phyloP scores from a whole-genome alignment of 2,329 filamentous ascomycete genomes.

The Neonectria coccinea region DNA sequence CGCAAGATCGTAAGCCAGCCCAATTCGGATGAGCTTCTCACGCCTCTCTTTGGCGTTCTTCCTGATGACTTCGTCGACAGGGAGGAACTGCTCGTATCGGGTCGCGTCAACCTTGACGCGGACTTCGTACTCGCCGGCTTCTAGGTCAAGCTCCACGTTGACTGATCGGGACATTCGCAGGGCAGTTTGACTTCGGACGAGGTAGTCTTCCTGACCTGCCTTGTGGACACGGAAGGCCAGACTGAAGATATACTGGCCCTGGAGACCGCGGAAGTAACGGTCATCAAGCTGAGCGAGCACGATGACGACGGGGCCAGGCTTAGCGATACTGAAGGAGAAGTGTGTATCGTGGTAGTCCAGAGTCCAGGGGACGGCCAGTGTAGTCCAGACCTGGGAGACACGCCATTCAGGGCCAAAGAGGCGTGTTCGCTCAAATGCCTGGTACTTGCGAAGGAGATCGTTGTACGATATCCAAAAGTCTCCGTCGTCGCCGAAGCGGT shows the following conservation, averaged over 20 bases:
- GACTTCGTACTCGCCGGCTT: constrained; percentile 80
- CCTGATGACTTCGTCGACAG: constrained; percentile 76
- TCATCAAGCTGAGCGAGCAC: constrained; percentile 69
- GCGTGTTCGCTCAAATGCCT: constrained; percentile 68
- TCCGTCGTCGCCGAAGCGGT: constrained; percentile 82
- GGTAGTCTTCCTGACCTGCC: constrained; percentile 62
- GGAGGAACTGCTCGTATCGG: constrained; percentile 61
- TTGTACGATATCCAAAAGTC: constrained; percentile 71
- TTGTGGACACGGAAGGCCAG: constrained; percentile 67
- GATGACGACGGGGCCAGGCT: constrained; percentile 63
- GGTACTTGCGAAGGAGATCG: constrained; percentile 69
- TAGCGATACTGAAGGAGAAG: constrained; percentile 63
- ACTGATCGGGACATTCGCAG: constrained; percentile 78
- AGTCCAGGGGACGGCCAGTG: constrained; percentile 67
- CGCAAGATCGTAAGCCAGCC: constrained; percentile 76
- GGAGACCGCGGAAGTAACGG: constrained; percentile 67
- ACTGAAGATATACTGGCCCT: constrained; percentile 67
- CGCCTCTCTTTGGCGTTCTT: constrained; percentile 70
- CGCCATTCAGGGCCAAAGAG: constrained; percentile 69
- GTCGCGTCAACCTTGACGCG: constrained; percentile 79
- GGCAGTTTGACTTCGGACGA: constrained; percentile 65
- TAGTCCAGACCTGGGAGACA: constrained; percentile 61
- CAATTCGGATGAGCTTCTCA: constrained; percentile 80
- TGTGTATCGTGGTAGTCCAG: constrained; percentile 65
- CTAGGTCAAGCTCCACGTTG: constrained; percentile 80